Percentiles rank a stretch among this genome's conserved stretches.
phyloP scores from a whole-genome alignment of 2,329 filamentous ascomycete genomes.

The Sclerotinia subarctica region DNA sequence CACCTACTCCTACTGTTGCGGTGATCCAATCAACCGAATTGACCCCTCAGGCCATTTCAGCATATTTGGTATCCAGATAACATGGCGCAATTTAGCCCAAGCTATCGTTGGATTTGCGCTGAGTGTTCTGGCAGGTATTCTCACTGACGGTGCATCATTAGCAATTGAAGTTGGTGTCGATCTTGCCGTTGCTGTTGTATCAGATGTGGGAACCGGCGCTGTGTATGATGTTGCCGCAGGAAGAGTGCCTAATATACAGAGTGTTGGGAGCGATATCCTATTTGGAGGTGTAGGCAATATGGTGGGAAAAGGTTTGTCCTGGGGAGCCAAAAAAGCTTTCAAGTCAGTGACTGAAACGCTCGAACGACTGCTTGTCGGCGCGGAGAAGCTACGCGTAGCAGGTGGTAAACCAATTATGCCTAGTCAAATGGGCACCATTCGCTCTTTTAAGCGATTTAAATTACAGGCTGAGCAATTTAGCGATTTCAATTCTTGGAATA shows the following conservation, averaged over 20 bases:
- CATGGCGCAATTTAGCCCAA: background rate
- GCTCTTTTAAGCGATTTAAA: background rate
- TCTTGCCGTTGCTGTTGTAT: background rate
- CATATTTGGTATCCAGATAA: background rate
- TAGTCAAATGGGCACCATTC: background rate
- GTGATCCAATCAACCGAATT: background rate
- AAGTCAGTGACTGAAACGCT: background rate
- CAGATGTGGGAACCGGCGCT: background rate
- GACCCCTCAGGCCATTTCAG: background rate
- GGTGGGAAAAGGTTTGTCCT: background rate
- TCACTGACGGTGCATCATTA: background rate
- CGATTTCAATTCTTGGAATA: background rate
- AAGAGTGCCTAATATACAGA: background rate
- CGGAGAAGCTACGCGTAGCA: background rate
- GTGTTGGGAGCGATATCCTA: background rate
- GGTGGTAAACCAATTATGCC: background rate
- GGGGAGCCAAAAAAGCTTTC: background rate
- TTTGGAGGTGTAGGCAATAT: background rate
- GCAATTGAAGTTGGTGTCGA: background rate
- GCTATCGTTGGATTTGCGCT: background rate
- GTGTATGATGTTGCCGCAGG: background rate
- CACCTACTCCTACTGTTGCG: background rate
- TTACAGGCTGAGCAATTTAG: background rate
- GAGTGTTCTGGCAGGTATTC: slow-evolving; percentile 5
- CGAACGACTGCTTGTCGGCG: background rate